Base-by-base conservation (phyloP, 345 rosid species). In the Heritiera littoralis region DNA sequence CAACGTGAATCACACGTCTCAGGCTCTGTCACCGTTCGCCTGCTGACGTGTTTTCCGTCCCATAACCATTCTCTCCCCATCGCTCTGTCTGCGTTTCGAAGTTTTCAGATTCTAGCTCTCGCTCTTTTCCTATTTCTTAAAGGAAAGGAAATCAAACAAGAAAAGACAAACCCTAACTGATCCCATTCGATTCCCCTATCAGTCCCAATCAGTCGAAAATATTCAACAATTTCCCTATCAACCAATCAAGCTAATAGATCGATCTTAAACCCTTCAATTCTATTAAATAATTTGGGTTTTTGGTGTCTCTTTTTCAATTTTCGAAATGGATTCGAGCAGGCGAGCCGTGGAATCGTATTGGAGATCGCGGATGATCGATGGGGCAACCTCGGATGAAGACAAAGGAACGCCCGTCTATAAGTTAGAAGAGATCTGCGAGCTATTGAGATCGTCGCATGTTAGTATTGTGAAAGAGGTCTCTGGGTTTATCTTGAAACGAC, bases 281-380 rank as follows among this genome's bases (percentile, higher is more conserved):
- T 54, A 73, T 18, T 18, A 40, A 73, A 8, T 3, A 18, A 38
- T 51, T 52, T 18, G 43, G 60, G 9, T 4, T 30, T 48, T 48
- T 9, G 43, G 6, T 28, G 23, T 51, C 30, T 35, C 2, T 17
- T 72, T 35, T 72, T 52, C 17, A 17, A 38, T 54, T 72, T 10
- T 76, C 11, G 46, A 60, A 38, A 96, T 96, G 99, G 98, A 94
- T 87, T 94, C 99, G 70, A 96, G 99, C 87, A 90, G 99, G 82
- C 91, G 98, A 87, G 99, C 99, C 20, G 98, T 96, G 85, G 99
- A 96, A 79, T 92, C 99, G 77, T 96, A 92, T 78, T 92, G 98
- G 99, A 89, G 99, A 77, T 96, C 99, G 82, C 86, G 94, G 87
- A 89, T 96, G 95, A 78, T 94, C 72, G 99, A 96, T 55, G 94